Evolutionary conservation across 1,139 yeast genomes (phyloP).

Genomic region (Geotrichum australiense): DNA sequence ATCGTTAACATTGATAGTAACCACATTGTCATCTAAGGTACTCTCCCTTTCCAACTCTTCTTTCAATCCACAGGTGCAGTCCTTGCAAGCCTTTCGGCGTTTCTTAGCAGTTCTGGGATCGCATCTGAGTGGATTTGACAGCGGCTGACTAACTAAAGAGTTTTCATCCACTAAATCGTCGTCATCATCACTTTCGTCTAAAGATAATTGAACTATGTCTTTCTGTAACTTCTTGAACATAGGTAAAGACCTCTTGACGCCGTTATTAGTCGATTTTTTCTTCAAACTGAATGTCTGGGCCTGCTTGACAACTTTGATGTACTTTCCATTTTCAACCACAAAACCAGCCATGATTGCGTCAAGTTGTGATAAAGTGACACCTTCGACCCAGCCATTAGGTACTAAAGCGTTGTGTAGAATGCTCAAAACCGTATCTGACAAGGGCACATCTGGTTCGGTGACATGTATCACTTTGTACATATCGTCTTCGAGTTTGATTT

Average conservation of each 20-base stretch:
- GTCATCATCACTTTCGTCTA: slow-evolving; percentile 40
- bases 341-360: slow-evolving; percentile 63
- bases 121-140: slow-evolving; percentile 38
- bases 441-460: slow-evolving; percentile 43
- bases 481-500: slow-evolving; percentile 42
- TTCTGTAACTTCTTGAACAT: slow-evolving; percentile 5
- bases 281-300: slow-evolving; percentile 26
- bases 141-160: slow-evolving; percentile 28
- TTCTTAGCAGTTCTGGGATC: slow-evolving; percentile 43
- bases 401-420: slow-evolving; percentile 40
- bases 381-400: slow-evolving; percentile 46
- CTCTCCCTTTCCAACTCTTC: slow-evolving; percentile 46
- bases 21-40: slow-evolving; percentile 30
- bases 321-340: slow-evolving; percentile 38
- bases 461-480: slow-evolving; percentile 51
- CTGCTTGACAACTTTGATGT: slow-evolving; percentile 4
- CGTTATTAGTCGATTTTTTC: slow-evolving; percentile 22
- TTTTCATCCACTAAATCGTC: slow-evolving; percentile 40
- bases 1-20: slow-evolving; percentile 56
- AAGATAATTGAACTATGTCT: slow-evolving; percentile 17
- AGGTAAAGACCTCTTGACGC: slow-evolving; percentile 3
- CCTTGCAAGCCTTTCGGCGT: slow-evolving; percentile 73
- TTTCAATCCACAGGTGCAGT: slow-evolving; percentile 93
- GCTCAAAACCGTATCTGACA: slow-evolving; percentile 43
- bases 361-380: slow-evolving; percentile 42